These are phyloP conservation scores for Taiozyma sp. DNA, from an alignment of 1,139 yeast species.

Conservation along the genomic window DNA sequence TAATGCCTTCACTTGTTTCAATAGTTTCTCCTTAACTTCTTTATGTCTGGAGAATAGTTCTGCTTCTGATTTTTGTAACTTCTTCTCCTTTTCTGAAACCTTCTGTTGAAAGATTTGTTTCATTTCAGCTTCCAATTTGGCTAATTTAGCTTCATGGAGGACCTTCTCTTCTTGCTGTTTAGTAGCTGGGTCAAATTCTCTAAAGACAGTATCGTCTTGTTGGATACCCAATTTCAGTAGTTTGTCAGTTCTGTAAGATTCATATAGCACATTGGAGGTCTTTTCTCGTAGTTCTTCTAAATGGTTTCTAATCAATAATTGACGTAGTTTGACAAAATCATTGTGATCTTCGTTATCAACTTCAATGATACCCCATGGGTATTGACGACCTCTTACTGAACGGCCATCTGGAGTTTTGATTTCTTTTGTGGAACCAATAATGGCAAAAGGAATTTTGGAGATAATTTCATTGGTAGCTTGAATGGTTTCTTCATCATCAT, in stretches of 20 bases:
- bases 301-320: conserved; percentile 82
- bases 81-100: conserved; percentile 95
- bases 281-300: conserved; percentile 92
- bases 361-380: conserved; percentile 98
- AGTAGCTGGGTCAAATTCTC: conserved; percentile 88
- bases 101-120: conserved; percentile 94
- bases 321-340: conserved; percentile 88
- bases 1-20: conserved; percentile 80
- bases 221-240: conserved; percentile 78
- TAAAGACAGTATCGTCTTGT: conserved; percentile 88
- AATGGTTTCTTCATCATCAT: conserved; percentile 82
- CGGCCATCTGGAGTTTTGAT: conserved; percentile 74
- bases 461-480: conserved; percentile 61
- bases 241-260: conserved; percentile 84
- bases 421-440: conserved; percentile 81
- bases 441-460: conserved; percentile 83
- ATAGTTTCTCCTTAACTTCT: conserved; percentile 93
- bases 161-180: conserved; percentile 94
- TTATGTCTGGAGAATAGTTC: conserved; percentile 93
- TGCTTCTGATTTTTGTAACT: conserved; percentile 94
- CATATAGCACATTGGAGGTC: conserved; percentile 74
- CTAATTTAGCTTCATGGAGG: conserved; percentile 87
- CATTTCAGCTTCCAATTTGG: conserved; percentile 96
- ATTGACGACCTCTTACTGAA: conserved; percentile 83
- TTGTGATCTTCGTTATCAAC: conserved; percentile 93